These are phyloP conservation scores for Ogataea parapolymorpha DNA, from an alignment of 805 yeast species.

Conservation along the genomic window DNA sequence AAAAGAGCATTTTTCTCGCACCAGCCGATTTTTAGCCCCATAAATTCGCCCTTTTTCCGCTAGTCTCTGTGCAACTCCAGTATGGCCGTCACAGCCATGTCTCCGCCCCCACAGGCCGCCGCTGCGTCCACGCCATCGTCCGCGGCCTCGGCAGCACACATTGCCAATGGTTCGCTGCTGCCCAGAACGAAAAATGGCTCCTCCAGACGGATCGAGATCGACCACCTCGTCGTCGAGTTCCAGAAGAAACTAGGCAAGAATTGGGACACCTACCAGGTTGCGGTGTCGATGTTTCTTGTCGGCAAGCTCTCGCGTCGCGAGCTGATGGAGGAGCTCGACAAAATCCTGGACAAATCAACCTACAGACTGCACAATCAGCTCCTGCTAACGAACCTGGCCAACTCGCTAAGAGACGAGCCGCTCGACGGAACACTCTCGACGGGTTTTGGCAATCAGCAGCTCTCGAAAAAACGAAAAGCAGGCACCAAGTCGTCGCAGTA, in stretches of 20 bases:
- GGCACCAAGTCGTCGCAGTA: constrained; percentile 64
- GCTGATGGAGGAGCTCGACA: constrained; percentile 54
- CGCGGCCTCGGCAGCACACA: constrained; percentile 2
- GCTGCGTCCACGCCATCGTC: constrained; percentile 9
- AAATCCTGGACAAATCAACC: constrained; percentile 49
- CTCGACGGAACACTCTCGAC: constrained; percentile 47
- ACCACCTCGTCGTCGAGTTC: constrained; percentile 64
- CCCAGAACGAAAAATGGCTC: constrained; percentile 22
- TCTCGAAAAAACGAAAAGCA: constrained; percentile 40
- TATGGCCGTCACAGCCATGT: constrained; percentile 11
- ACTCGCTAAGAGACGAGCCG: constrained; percentile 75
- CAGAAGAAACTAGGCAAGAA: constrained; percentile 68
- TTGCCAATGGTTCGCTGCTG: constrained; percentile 7
- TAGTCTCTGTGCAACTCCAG: background rate
- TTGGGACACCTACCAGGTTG: constrained; percentile 85
- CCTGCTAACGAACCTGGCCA: constrained; percentile 76
- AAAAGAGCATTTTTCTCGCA: background rate
- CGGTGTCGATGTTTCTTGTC: constrained; percentile 68
- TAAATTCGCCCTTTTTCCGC: too few relatives aligned
- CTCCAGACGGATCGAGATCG: constrained; percentile 52
- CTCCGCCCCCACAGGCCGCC: constrained; percentile 13
- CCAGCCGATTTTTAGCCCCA: background rate
- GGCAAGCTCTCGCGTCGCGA: constrained; percentile 80
- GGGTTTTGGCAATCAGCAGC: constrained; percentile 43
- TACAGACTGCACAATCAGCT: constrained; percentile 77